Percentiles rank a stretch among this genome's conserved stretches.
Evolutionary conservation across 805 yeast species (phyloP).

Genomic region (Monosporozyma unispora): DNA sequence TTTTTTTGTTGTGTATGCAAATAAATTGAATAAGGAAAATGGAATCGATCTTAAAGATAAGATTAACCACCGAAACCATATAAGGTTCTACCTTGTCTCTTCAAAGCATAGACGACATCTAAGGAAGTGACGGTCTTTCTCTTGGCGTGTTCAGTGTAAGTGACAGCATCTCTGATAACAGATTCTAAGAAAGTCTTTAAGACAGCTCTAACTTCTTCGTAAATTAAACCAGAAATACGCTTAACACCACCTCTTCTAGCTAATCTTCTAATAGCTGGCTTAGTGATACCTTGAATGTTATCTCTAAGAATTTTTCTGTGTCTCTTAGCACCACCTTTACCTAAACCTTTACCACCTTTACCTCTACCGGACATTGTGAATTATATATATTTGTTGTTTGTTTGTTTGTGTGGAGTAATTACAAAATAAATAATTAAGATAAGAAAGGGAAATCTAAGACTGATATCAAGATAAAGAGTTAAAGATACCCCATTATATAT

Average conservation of each 20-base stretch:
- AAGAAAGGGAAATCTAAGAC: background rate
- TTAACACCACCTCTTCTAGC: conserved; percentile 99
- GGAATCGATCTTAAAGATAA: background rate
- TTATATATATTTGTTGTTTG: conserved; percentile 10
- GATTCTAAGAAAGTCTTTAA: conserved; percentile 91
- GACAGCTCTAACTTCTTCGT: conserved; percentile 98
- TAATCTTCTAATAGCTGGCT: conserved; percentile 99
- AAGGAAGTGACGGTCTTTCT: conserved; percentile 99
- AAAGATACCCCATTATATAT: background rate
- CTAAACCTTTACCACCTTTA: conserved; percentile 99
- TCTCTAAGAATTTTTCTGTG: conserved; percentile 99
- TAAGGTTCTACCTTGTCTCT: conserved; percentile 99
- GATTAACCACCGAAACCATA: conserved; percentile 99
- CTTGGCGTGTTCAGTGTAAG: conserved; percentile 99
- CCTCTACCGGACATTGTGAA: conserved; percentile 92
- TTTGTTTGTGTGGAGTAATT: conserved; percentile 5
- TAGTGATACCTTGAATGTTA: conserved; percentile 98
- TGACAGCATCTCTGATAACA: conserved; percentile 98
- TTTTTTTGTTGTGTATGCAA: background rate
- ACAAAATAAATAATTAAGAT: background rate
- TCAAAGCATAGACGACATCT: conserved; percentile 97
- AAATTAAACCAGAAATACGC: conserved; percentile 97
- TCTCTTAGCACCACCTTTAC: conserved; percentile 99
- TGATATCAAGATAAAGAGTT: background rate
- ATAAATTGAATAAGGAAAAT: background rate